A percentile compares a stretch with the other conserved stretches of the same genome.
Conservation (phyloP, 805 yeast genomes). For the Cyberlindnera americana region DNA sequence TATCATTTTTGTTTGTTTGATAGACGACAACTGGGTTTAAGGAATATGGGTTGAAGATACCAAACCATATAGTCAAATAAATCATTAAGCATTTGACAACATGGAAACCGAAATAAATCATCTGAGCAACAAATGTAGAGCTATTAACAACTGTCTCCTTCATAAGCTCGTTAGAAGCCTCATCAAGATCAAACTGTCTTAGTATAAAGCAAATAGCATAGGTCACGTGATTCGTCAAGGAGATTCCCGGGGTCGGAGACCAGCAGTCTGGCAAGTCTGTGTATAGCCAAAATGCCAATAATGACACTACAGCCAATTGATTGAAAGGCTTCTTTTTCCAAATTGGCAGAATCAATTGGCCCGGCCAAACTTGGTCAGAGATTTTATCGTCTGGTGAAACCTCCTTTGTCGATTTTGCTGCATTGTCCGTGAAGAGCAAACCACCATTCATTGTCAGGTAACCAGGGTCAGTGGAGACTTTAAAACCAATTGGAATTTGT, state of each 20-base stretch:
- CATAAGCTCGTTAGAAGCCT: constrained; percentile 40
- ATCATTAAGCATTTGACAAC: constrained; percentile 54
- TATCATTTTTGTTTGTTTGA: constrained; percentile 32
- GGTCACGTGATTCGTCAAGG: constrained; percentile 61
- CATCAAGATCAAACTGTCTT: constrained; percentile 35
- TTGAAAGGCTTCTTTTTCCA: constrained; percentile 51
- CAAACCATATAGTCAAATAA: constrained; percentile 57
- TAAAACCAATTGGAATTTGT: constrained; percentile 59
- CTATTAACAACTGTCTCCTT: constrained; percentile 44
- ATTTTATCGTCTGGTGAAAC: constrained; percentile 47
- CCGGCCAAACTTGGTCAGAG: constrained; percentile 77
- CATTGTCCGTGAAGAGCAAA: constrained; percentile 60
- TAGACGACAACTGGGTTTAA: constrained; percentile 37
- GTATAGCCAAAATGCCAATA: constrained; percentile 72
- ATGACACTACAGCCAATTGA: constrained; percentile 35
- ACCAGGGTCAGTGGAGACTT: constrained; percentile 67
- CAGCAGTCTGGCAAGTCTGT: constrained; percentile 88
- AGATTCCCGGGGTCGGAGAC: constrained; percentile 90
- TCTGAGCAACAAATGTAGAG: constrained; percentile 47
- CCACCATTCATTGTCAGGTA: constrained; percentile 81
- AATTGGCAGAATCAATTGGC: constrained; percentile 77
- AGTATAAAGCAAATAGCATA: constrained; percentile 29
- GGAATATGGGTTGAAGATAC: constrained; percentile 74
- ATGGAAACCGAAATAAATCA: constrained; percentile 71
- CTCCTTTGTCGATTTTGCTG: constrained; percentile 43